Percentiles rank a stretch among this genome's conserved stretches.
Conservation (phyloP, 306 rosid genomes). For the Purshia tridentata region DNA sequence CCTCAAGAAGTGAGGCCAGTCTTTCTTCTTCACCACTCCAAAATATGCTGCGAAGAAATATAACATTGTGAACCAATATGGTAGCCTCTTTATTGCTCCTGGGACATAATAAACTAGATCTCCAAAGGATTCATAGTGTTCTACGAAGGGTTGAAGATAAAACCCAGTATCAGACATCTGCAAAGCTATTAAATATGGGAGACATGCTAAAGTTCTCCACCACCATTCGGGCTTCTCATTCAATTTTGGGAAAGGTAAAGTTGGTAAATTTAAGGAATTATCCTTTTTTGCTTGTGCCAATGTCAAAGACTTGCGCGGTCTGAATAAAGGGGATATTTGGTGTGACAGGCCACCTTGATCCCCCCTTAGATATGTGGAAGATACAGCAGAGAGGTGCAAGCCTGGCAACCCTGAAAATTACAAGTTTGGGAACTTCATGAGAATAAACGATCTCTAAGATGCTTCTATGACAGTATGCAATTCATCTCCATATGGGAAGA, state of each 20-base stretch:
- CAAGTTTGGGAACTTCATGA: neutral
- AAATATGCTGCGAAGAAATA: constrained; percentile 55
- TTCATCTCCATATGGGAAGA: neutral
- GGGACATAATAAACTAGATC: constrained; percentile 63
- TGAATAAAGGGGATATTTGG: constrained; percentile 22
- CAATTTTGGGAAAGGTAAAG: constrained; percentile 46
- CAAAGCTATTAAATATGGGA: constrained; percentile 69
- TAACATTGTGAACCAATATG: constrained; percentile 66
- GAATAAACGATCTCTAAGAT: constrained; percentile 7
- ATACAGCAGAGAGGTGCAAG: constrained; percentile 28
- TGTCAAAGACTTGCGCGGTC: constrained; percentile 28
- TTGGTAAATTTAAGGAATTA: constrained; percentile 46
- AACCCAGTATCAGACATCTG: constrained; percentile 72
- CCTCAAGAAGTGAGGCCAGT: constrained; percentile 63
- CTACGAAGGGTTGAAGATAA: constrained; percentile 55
- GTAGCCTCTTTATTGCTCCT: constrained; percentile 63
- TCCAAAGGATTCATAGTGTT: constrained; percentile 42
- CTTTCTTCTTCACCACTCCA: constrained; percentile 61
- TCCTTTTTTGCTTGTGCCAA: constrained; percentile 47
- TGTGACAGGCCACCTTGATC: constrained; percentile 29
- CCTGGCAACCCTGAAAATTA: constrained; percentile 42
- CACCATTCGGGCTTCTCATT: constrained; percentile 88
- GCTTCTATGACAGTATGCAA: neutral
- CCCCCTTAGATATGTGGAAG: constrained; percentile 35
- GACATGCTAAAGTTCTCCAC: constrained; percentile 80